Percentiles rank a stretch among this genome's conserved stretches.
phyloP scores from a whole-genome alignment of 495 filamentous ascomycete species.

The Penicillium angulare region DNA sequence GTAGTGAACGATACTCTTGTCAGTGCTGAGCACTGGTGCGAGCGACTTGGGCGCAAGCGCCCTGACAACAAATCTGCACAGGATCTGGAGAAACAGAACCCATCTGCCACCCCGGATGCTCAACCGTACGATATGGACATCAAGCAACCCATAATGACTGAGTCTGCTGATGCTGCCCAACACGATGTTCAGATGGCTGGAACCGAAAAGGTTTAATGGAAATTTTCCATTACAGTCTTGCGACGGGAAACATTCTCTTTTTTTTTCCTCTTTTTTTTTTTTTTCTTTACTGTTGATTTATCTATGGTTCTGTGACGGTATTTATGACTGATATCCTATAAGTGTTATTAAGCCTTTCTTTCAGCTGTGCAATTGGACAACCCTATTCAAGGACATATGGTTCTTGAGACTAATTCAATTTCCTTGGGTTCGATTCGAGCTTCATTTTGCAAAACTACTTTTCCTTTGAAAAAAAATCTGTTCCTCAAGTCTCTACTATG shows the following conservation, averaged over 20 bases:
- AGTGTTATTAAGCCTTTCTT: not conserved
- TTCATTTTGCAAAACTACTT: no score
- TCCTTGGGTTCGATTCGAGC: no score
- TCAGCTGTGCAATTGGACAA: not conserved
- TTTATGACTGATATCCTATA: slow-evolving; percentile 31
- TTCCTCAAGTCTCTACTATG: no score
- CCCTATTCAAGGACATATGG: not conserved
- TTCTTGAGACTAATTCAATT: no score
- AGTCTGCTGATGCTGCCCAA: slow-evolving; percentile 13
- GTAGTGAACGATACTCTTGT: slow-evolving; percentile 81
- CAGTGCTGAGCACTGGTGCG: slow-evolving; percentile 85
- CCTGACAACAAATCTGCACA: slow-evolving; percentile 26
- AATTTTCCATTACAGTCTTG: slow-evolving; percentile 8
- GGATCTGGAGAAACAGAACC: slow-evolving; percentile 23
- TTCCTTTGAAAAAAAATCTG: no score
- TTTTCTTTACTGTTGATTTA: not conserved
- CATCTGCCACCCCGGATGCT: slow-evolving; percentile 13
- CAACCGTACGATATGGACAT: slow-evolving; percentile 30
- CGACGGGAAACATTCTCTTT: not conserved
- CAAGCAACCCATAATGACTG: slow-evolving; percentile 32
- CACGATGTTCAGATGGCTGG: slow-evolving; percentile 42
- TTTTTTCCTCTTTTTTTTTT: slow-evolving; percentile 4
- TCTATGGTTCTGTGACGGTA: slow-evolving; percentile 9
- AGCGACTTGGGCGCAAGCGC: slow-evolving; percentile 61
- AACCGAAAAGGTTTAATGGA: slow-evolving; percentile 27